phyloP scores from a whole-genome alignment of 2,329 filamentous ascomycete species.

The Aspergillus piperis region DNA sequence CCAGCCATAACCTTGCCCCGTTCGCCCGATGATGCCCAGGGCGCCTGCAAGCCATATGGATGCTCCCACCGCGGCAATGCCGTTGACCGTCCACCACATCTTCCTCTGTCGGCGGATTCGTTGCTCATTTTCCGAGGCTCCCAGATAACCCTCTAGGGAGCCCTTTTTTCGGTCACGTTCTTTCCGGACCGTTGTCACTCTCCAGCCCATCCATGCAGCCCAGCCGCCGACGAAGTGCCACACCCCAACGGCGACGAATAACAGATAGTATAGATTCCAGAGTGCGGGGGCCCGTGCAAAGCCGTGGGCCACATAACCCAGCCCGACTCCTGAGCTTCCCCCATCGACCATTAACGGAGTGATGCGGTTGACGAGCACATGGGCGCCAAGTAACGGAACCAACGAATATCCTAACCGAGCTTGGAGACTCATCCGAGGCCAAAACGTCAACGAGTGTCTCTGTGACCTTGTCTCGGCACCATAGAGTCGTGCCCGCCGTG shows the following conservation, averaged over 20 bases:
- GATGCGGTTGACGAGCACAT: slow-evolving; percentile 73
- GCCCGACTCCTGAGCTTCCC: slow-evolving; percentile 79
- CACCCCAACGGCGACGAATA: slow-evolving; percentile 66
- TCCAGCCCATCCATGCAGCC: slow-evolving; percentile 74
- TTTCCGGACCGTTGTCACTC: slow-evolving; percentile 40
- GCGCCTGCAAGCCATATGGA: slow-evolving; percentile 80
- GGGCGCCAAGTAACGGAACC: slow-evolving; percentile 65
- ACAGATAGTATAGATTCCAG: slow-evolving; percentile 68
- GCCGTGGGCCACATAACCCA: slow-evolving; percentile 82
- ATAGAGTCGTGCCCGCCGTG: slow-evolving; percentile 71
- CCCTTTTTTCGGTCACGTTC: slow-evolving; percentile 30
- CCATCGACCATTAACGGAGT: slow-evolving; percentile 77
- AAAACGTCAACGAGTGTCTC: slow-evolving; percentile 51
- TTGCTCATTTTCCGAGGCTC: slow-evolving; percentile 52
- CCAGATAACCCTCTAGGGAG: slow-evolving; percentile 36
- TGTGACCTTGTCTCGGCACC: slow-evolving; percentile 65
- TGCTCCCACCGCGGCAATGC: slow-evolving; percentile 58
- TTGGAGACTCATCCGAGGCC: slow-evolving; percentile 72
- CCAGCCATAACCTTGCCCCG: slow-evolving; percentile 73
- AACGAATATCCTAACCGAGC: slow-evolving; percentile 73
- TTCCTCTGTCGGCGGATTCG: slow-evolving; percentile 58
- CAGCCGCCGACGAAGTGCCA: slow-evolving; percentile 83
- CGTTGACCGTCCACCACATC: slow-evolving; percentile 73
- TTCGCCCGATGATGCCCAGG: slow-evolving; percentile 73
- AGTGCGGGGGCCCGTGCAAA: slow-evolving; percentile 70